Evolutionary conservation across 352 stramenopile species (phyloP).

Genomic region (Labyrinthula sp.): DNA sequence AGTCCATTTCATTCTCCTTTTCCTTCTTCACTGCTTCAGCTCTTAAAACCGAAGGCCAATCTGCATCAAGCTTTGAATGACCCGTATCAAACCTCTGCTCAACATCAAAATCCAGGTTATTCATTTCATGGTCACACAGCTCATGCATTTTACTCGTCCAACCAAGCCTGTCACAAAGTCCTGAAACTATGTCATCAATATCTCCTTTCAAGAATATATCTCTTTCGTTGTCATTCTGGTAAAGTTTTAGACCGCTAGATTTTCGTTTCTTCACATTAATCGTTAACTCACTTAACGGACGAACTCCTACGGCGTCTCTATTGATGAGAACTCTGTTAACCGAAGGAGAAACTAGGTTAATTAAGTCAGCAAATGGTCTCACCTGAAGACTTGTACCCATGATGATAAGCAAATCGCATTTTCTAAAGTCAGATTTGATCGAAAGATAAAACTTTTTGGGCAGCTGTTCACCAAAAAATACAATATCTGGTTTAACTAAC

Average conservation of each 20-base stretch:
- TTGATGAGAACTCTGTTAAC: conserved; percentile 67
- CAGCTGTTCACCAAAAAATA: conserved; percentile 86
- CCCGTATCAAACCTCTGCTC: no score
- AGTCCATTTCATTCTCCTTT: no score
- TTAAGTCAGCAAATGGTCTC: conserved; percentile 68
- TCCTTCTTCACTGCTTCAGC: no score
- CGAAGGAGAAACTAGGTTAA: conserved; percentile 49
- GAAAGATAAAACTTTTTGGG: conserved; percentile 54
- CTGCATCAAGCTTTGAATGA: no score
- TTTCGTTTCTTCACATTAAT: conserved; percentile 3
- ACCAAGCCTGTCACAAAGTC: conserved; percentile 22
- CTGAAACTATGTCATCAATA: conserved; percentile 14
- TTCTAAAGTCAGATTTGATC: conserved; percentile 47
- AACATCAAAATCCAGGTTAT: no score
- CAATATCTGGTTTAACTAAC: conserved; percentile 85
- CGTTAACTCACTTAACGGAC: no score
- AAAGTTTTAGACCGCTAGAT: conserved; percentile 11
- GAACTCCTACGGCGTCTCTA: conserved; percentile 43
- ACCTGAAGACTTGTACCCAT: conserved; percentile 93
- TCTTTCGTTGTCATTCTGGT: conserved; percentile 17
- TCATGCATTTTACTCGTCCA: no score
- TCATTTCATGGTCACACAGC: no score
- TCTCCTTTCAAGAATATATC: conserved; percentile 19
- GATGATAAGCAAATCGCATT: conserved; percentile 80
- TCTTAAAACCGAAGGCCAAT: no score